Base-by-base conservation (phyloP, 306 rosid species). In the Citrullus amarus region DNA sequence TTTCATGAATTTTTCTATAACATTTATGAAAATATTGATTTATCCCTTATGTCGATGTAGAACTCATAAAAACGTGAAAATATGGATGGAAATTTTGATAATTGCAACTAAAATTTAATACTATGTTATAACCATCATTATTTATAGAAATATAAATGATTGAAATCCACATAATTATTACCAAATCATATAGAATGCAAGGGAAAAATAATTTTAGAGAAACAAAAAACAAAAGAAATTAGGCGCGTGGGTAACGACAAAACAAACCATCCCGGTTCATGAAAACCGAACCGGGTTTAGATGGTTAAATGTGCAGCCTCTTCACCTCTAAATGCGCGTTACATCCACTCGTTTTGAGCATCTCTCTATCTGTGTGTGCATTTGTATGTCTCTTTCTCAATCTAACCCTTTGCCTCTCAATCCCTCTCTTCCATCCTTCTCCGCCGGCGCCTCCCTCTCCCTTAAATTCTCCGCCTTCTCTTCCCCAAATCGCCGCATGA, bases 401-500 rank as follows among this genome's bases (percentile, higher is more conserved):
- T 79, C 50, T 57, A 53, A 62, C 66, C 50, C 43, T 25, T 46
- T 76, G 58, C 78, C 78, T 50, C 71, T 12, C 16, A 11, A 46
- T 55, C 78, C 50, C 77, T 38, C 74, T 66, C 75, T 68, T 43
- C 73, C 74, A 34, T 41, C 75, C 57, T 22, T 54, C 62, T 60
- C 63, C 30, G 54, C 83, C 83, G 82, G 69, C 76, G 69, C 78
- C 50, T 38, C 78, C 74, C 53, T 39, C 51, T n/a, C 76, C 77
- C 59, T 25, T 51, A 50, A 71, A 81, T 43, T 77, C 53, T 43
- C 69, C 36, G 15, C 8, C 16, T 46, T 25, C 34, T 39, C 54
- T 43, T 16, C 38, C 59, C 77, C 59, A 72, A 65, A 48, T 50
- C 58, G 39, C 59, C 61, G 76, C 59, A 51, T 38, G 57, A 48